Evolutionary conservation across 2,329 filamentous ascomycete species (phyloP).

Genomic region (Fusarium sulawesiense): DNA sequence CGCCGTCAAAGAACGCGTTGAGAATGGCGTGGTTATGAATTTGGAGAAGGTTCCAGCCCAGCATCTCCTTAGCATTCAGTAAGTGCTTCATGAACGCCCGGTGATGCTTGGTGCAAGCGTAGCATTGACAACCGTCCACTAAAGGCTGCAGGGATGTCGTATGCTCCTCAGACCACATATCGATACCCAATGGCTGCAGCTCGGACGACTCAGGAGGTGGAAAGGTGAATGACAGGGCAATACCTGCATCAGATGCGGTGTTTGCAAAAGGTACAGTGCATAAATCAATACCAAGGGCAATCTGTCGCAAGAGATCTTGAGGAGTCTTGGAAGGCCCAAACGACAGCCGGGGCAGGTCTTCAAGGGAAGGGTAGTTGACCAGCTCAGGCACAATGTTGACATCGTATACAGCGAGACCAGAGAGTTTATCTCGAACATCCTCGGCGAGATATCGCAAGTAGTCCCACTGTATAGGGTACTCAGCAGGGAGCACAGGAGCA

Average conservation of each 20-base stretch:
- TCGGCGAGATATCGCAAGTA: conserved; percentile 80
- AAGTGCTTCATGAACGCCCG: conserved; percentile 89
- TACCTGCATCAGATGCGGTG: conserved; percentile 81
- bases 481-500: conserved; percentile 78
- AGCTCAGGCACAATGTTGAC: conserved; percentile 75
- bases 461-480: conserved; percentile 78
- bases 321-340: conserved; percentile 77
- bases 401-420: conserved; percentile 83
- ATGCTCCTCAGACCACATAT: conserved; percentile 79
- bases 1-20: conserved; percentile 75
- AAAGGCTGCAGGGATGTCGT: conserved; percentile 73
- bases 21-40: conserved; percentile 87
- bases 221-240: conserved; percentile 85
- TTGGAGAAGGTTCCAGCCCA: conserved; percentile 92
- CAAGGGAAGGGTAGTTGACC: conserved; percentile 63
- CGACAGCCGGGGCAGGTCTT: conserved; percentile 76
- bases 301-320: conserved; percentile 79
- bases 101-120: conserved; percentile 85
- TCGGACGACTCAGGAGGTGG: conserved; percentile 54
- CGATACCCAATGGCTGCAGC: conserved; percentile 71
- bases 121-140: conserved; percentile 75
- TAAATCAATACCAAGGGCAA: conserved; percentile 82
- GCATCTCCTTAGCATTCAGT: conserved; percentile 92
- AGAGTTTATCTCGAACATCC: conserved; percentile 68
- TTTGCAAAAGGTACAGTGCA: conserved; percentile 82